Percentiles rank a stretch among this genome's conserved stretches.
Conservation (phyloP, 495 filamentous ascomycete species). For the Cercophora scortea region DNA sequence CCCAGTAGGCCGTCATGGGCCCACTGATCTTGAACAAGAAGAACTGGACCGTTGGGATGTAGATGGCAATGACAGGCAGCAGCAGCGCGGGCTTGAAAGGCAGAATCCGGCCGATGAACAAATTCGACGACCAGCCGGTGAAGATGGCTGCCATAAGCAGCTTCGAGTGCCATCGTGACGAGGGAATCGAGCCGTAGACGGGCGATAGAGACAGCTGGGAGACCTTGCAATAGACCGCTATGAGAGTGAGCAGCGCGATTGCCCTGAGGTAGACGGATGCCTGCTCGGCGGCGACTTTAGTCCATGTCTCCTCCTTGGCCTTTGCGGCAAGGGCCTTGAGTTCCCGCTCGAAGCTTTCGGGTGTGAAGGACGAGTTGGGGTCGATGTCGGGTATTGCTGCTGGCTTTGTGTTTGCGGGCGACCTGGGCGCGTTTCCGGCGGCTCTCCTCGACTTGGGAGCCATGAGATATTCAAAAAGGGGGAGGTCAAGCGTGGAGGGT, state of each 20-base stretch:
- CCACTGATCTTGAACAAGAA: slow-evolving; percentile 57
- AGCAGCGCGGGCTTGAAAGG: slow-evolving; percentile 58
- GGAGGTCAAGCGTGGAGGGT: not conserved
- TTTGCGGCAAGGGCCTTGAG: slow-evolving; percentile 41
- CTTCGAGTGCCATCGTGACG: slow-evolving; percentile 61
- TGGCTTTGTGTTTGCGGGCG: not conserved
- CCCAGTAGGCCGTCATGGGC: slow-evolving; percentile 54
- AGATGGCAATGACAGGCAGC: slow-evolving; percentile 66
- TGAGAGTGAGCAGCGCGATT: slow-evolving; percentile 49
- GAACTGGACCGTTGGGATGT: slow-evolving; percentile 64
- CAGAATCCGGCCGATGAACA: slow-evolving; percentile 35
- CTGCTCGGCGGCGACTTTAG: slow-evolving; percentile 25
- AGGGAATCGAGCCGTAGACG: slow-evolving; percentile 74
- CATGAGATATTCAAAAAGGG: not conserved
- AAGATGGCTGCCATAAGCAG: slow-evolving; percentile 56
- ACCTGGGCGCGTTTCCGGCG: not conserved
- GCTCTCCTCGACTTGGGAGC: slow-evolving; percentile 1
- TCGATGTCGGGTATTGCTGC: slow-evolving; percentile 2
- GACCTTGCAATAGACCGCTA: slow-evolving; percentile 66
- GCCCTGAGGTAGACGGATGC: slow-evolving; percentile 31
- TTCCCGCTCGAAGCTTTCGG: slow-evolving; percentile 43
- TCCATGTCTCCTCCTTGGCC: slow-evolving; percentile 38
- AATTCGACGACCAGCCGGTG: slow-evolving; percentile 52
- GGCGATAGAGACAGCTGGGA: slow-evolving; percentile 72
- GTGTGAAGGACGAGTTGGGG: slow-evolving; percentile 25